Evolutionary conservation across 2,329 filamentous ascomycete genomes (phyloP).

Genomic region (Colletotrichum camelliae): DNA sequence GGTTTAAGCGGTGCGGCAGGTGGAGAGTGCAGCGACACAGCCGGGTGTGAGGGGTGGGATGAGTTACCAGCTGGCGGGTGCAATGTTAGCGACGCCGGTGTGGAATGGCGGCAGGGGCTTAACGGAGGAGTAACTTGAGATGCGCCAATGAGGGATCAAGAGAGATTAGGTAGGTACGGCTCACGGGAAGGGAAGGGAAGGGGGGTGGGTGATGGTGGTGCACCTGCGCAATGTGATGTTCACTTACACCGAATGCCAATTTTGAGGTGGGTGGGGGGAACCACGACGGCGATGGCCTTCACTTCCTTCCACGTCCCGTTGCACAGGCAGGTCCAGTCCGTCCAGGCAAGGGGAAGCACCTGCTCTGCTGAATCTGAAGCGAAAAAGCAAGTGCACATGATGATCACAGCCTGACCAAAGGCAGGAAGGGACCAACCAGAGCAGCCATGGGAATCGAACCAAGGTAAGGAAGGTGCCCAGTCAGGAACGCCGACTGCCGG

Average conservation of each 20-base stretch:
- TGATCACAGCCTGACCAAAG: not conserved
- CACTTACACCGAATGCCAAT: not conserved
- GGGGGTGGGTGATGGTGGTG: not conserved
- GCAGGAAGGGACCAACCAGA: not conserved
- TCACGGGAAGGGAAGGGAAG: not conserved
- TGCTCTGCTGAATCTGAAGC: not conserved
- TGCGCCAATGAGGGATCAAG: not conserved
- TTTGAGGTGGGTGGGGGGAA: constrained; percentile 2
- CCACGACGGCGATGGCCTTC: not conserved
- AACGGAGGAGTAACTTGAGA: not conserved
- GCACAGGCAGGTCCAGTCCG: not conserved
- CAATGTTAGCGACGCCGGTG: not conserved
- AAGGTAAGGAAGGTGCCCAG: no score
- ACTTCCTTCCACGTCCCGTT: not conserved
- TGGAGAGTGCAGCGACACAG: not conserved
- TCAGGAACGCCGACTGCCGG: not conserved
- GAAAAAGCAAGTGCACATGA: not conserved
- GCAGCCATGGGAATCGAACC: not conserved
- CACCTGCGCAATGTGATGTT: not conserved
- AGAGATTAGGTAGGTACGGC: not conserved
- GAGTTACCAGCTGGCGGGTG: not conserved
- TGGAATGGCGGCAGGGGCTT: not conserved
- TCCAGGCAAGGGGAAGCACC: not conserved
- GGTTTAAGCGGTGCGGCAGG: not conserved
- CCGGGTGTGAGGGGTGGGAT: not conserved